Conservation (phyloP, 2,329 filamentous ascomycete genomes). For the Calonectria crousiana region DNA sequence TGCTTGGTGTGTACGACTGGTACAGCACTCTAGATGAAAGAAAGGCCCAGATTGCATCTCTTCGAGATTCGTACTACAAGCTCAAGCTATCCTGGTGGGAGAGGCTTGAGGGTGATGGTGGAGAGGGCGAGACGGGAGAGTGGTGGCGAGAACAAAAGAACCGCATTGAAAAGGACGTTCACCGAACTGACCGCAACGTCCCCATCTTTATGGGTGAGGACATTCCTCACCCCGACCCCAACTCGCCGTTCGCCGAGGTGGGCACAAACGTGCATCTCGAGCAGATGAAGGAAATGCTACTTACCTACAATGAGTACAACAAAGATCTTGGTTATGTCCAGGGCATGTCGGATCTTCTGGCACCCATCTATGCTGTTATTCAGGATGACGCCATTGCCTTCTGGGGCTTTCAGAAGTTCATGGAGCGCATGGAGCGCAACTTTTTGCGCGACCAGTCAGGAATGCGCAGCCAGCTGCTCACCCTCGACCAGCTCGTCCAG, state of each 20-base stretch:
- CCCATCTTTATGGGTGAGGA: slow-evolving; percentile 97
- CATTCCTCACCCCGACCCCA: slow-evolving; percentile 94
- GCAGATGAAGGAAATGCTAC: slow-evolving; percentile 98
- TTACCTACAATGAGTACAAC: slow-evolving; percentile 99
- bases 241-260: slow-evolving; percentile 91
- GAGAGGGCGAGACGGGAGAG: slow-evolving; percentile 85
- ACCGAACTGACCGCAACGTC: slow-evolving; percentile 93
- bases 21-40: slow-evolving; percentile 89
- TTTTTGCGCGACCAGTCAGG: slow-evolving; percentile 96
- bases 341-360: slow-evolving; percentile 97
- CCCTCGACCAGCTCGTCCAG: slow-evolving; percentile 93
- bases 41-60: slow-evolving; percentile 83
- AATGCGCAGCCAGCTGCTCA: slow-evolving; percentile 91
- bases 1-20: slow-evolving; percentile 94
- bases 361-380: slow-evolving; percentile 95
- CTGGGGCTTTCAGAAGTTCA: slow-evolving; percentile 96
- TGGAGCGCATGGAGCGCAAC: slow-evolving; percentile 98
- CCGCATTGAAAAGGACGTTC: slow-evolving; percentile 98
- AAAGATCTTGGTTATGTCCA: slow-evolving; percentile 96
- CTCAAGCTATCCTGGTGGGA: slow-evolving; percentile 98
- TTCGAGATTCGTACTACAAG: slow-evolving; percentile 93
- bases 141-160: slow-evolving; percentile 97
- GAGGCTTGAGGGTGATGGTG: slow-evolving; percentile 83
- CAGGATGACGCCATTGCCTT: slow-evolving; percentile 98
- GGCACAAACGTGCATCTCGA: slow-evolving; percentile 98